Base-by-base conservation (phyloP, 2,329 filamentous ascomycete species). In the Aspergillus brunneoviolaceus region DNA sequence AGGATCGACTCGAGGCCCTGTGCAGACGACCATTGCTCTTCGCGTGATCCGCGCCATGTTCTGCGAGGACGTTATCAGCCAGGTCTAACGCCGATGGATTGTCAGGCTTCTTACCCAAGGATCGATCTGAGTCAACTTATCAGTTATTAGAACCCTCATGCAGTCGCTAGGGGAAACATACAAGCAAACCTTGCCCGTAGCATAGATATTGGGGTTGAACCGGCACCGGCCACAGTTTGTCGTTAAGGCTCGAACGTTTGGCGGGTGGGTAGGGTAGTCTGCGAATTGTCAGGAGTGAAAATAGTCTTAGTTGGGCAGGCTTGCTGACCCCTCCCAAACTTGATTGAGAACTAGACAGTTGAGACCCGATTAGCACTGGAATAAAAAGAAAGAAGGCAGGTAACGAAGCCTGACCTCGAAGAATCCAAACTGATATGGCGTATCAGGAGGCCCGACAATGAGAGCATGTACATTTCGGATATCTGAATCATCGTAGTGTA, bases 161-260 rank as follows among this genome's bases (percentile, higher is more conserved):
- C 10, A 31, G 23, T 14, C 5, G 19, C 6, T 6, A 33, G 42
- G 12, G 25, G 7, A 10, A 14, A 84, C 89, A 81, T 77, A 96
- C 86, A 99, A 77, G 80, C 95, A 99, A 59, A 99, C 93, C 77
- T 94, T 96, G 52, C 95, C 95, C 53, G 81, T 86, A 1, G 92
- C 84, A 73, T 99, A 99, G 62, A 99, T 96, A 72, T 99, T 99
- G 3, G 95, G 95, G 70, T 97, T 97, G 81, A 98, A 98, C 7
- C 95, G 88, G 72, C 89, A 92, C 60, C 89, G 84, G 11, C 94
- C 94, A n/a, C 84, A 82, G 72, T 98, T 97, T 1, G 94, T 99
- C 0, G 95, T 98, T 48, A 88, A 84, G 27, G 89, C 88, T 25
- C 82, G 85, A 27, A 89, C 86, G 23, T 68, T 70, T 0, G 87